phyloP scores from a whole-genome alignment of 2,329 filamentous ascomycete species.

The Ophiostoma sp. region DNA sequence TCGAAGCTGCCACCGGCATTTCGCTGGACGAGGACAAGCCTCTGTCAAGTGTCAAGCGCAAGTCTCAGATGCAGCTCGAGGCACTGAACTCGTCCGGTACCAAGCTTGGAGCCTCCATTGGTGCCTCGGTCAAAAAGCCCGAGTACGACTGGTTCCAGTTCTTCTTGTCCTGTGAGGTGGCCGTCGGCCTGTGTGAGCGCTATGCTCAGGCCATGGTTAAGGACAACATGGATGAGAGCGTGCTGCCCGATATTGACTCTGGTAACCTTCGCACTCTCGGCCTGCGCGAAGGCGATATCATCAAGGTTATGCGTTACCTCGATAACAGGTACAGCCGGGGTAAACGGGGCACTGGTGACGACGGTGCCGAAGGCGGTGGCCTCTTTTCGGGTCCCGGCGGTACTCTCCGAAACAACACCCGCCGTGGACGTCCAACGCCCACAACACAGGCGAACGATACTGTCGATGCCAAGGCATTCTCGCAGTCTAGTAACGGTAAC shows the following conservation, averaged over 20 bases:
- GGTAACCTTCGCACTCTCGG: conserved; percentile 78
- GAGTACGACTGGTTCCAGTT: conserved; percentile 99
- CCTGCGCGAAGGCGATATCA: conserved; percentile 92
- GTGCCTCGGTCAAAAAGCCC: conserved; percentile 62
- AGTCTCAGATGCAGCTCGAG: conserved; percentile 27
- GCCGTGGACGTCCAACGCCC: conserved; percentile 83
- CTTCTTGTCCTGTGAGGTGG: conserved; percentile 87
- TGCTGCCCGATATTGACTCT: conserved; percentile 82
- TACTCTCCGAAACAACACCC: conserved; percentile 84
- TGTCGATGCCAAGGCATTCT: conserved; percentile 82
- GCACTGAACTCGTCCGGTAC: conserved; percentile 31
- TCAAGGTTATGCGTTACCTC: conserved; percentile 86
- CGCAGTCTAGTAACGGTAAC: conserved; percentile 39
- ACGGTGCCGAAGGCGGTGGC: conserved; percentile 52
- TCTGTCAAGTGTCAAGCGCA: conserved; percentile 69
- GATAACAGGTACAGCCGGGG: conserved; percentile 73
- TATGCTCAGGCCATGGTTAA: conserved; percentile 84
- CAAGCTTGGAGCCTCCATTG: conserved; percentile 56
- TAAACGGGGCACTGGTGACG: conserved; percentile 52
- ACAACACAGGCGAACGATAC: conserved; percentile 79
- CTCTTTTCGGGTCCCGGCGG: conserved; percentile 94
- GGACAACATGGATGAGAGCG: conserved; percentile 94
- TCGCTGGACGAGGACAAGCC: conserved; percentile 94
- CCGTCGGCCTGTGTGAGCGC: conserved; percentile 86
- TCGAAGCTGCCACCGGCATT: conserved; percentile 79